Conservation (phyloP, 1,284 basidiomycete species). For the Pseudomicrostroma phylloplanum region DNA sequence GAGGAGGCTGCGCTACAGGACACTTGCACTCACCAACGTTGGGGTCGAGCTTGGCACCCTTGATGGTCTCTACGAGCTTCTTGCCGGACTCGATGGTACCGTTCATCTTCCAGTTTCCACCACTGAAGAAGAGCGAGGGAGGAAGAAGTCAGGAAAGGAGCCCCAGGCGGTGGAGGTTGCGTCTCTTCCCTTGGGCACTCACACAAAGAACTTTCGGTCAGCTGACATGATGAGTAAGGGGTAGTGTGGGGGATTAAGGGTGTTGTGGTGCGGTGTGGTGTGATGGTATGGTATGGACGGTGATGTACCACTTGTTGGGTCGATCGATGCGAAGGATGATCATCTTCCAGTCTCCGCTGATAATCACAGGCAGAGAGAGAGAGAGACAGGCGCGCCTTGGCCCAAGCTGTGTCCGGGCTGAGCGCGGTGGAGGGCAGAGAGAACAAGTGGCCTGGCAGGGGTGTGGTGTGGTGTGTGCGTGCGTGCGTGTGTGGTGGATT, state of each 20-base stretch:
- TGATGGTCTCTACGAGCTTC: conserved; percentile 38
- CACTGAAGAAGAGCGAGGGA: conserved; percentile 28
- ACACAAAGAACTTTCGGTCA: background rate
- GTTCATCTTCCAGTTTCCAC: conserved; percentile 52
- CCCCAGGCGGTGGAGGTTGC: background rate
- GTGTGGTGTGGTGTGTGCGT: no score
- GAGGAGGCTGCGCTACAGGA: background rate
- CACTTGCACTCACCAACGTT: conserved; percentile 27
- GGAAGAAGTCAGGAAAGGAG: background rate
- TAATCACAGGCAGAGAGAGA: no score
- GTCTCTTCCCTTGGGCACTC: conserved; percentile 8
- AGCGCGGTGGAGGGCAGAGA: no score
- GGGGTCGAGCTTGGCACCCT: conserved; percentile 39
- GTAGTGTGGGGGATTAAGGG: background rate
- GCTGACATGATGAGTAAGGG: background rate
- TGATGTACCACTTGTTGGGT: background rate
- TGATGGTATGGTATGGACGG: conserved; percentile 2
- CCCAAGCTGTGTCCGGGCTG: no score
- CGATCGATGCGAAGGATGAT: no score
- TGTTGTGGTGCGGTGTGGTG: background rate
- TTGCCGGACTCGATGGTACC: conserved; percentile 46
- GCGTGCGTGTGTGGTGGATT: no score
- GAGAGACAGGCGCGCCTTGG: no score
- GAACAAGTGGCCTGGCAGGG: no score
- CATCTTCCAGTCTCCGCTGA: no score